A percentile compares a stretch with the other conserved stretches of the same genome.
phyloP scores from a whole-genome alignment of 2,329 filamentous ascomycete species.

The Aureobasidium melanogenum region DNA sequence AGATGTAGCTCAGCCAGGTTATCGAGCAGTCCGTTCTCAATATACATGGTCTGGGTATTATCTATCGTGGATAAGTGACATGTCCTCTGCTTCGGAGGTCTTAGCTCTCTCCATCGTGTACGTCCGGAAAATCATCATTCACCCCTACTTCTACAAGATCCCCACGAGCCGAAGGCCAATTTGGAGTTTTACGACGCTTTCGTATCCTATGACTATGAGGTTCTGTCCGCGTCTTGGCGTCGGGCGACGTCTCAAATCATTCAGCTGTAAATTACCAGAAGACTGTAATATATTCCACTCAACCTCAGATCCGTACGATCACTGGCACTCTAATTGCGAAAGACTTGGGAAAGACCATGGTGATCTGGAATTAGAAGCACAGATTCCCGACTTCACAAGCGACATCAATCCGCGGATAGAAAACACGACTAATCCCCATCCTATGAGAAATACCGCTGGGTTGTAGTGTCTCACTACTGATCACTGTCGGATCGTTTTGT shows the following conservation, averaged over 20 bases:
- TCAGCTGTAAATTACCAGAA: neutral
- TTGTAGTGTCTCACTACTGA: neutral
- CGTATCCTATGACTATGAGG: neutral
- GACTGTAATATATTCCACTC: neutral
- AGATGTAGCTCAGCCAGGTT: neutral
- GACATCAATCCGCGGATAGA: neutral
- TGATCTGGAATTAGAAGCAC: neutral
- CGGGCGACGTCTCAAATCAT: neutral
- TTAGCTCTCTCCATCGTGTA: neutral
- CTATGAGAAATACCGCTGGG: neutral
- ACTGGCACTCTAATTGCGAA: neutral
- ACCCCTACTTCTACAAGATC: neutral
- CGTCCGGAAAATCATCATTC: neutral
- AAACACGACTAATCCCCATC: neutral
- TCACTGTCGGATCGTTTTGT: neutral
- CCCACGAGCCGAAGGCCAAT: neutral
- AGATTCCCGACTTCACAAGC: neutral
- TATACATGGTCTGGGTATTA: neutral
- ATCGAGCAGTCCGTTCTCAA: neutral
- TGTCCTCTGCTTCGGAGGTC: neutral
- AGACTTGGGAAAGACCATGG: neutral
- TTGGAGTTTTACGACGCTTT: neutral
- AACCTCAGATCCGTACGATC: neutral
- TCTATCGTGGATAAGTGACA: neutral
- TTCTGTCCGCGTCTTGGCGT: neutral